These are phyloP conservation scores for Stagonosporopsis cucurbitacearum DNA, from an alignment of 2,329 filamentous ascomycete species.

Conservation along the genomic window DNA sequence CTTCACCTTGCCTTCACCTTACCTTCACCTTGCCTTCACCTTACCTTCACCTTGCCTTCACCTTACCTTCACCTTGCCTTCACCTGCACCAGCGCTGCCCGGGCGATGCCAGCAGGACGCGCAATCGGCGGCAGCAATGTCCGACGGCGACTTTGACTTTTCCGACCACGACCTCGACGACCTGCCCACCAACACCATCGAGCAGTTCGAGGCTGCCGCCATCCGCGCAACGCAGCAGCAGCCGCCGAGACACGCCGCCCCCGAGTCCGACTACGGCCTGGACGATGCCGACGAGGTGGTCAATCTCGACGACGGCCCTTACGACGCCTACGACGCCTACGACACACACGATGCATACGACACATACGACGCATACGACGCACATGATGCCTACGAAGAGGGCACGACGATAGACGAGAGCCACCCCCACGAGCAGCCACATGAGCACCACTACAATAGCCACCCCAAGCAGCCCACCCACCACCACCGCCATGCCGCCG, in stretches of 20 bases:
- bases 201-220: constrained; percentile 55
- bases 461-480: too few relatives aligned
- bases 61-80: too few relatives aligned
- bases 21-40: too few relatives aligned
- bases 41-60: too few relatives aligned
- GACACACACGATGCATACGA: neutral
- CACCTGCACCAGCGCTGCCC: neutral
- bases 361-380: neutral
- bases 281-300: constrained; percentile 54
- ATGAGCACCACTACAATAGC: too few relatives aligned
- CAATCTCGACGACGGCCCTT: constrained; percentile 50
- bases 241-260: constrained; percentile 1
- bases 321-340: neutral
- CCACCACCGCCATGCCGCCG: too few relatives aligned
- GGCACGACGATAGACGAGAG: constrained; percentile 12
- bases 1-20: too few relatives aligned
- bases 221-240: constrained; percentile 50
- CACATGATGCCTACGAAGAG: constrained; percentile 1
- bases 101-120: neutral
- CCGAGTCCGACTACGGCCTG: constrained; percentile 51
- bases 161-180: constrained; percentile 54
- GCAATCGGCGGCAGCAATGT: constrained; percentile 26
- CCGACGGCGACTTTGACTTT: constrained; percentile 54
- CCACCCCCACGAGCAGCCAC: neutral
- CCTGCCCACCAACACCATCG: constrained; percentile 54